Conservation (phyloP, 2,329 filamentous ascomycete genomes). For the Trichoderma gracile region DNA sequence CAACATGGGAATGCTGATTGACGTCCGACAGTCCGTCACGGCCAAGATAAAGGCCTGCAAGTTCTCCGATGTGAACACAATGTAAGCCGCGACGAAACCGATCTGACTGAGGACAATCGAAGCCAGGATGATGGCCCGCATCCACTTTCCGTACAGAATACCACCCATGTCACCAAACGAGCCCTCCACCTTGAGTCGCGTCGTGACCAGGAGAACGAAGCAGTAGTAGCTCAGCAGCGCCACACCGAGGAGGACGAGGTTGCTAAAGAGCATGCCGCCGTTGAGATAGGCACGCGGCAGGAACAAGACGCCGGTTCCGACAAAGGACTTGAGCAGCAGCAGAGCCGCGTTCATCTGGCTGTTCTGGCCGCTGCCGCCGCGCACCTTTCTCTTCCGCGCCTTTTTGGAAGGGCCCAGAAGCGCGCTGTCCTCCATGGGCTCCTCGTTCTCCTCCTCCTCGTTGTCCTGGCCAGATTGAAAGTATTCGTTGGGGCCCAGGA, state of each 20-base stretch:
- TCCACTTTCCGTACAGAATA: conserved; percentile 84
- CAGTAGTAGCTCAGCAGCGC: conserved; percentile 92
- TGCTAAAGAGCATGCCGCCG: conserved; percentile 96
- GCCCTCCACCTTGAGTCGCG: conserved; percentile 80
- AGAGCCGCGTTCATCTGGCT: conserved; percentile 77
- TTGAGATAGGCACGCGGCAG: conserved; percentile 91
- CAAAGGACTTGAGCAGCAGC: conserved; percentile 93
- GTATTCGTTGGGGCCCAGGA: conserved; percentile 82
- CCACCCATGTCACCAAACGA: conserved; percentile 98
- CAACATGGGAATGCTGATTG: conserved; percentile 83
- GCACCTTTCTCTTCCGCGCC: conserved; percentile 73
- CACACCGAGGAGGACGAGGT: conserved; percentile 81
- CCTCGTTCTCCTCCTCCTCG: conserved; percentile 65
- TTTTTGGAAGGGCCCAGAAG: conserved; percentile 75
- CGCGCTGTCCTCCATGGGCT: conserved; percentile 85
- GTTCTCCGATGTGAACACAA: conserved; percentile 95
- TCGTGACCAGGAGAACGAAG: conserved; percentile 89
- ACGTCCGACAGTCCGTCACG: conserved; percentile 81
- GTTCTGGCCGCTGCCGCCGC: conserved; percentile 73
- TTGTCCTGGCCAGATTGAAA: conserved; percentile 77
- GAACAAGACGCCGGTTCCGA: conserved; percentile 93
- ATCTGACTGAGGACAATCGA: conserved; percentile 96
- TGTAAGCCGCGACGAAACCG: conserved; percentile 92
- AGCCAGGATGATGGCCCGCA: conserved; percentile 81
- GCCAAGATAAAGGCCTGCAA: conserved; percentile 92